A percentile compares a stretch with the other conserved stretches of the same genome.
Conservation (phyloP, 2,329 filamentous ascomycete genomes). For the Monosporascus sp. region DNA sequence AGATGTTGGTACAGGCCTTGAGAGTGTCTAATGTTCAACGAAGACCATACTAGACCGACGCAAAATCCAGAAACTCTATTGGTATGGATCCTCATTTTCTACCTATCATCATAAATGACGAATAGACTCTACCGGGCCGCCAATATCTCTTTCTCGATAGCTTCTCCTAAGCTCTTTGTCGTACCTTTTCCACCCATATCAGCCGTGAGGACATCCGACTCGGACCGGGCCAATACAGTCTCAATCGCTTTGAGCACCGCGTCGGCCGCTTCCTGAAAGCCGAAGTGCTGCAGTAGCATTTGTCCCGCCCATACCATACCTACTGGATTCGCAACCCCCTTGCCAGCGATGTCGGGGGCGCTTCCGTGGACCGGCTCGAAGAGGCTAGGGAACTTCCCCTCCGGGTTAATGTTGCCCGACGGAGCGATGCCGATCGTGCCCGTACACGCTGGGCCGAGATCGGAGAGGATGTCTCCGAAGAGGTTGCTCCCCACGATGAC, state of each 20-base stretch:
- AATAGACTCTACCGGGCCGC: background rate
- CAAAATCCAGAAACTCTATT: no score
- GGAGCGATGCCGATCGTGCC: slow-evolving; percentile 64
- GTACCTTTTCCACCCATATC: slow-evolving; percentile 55
- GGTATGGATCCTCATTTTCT: no score
- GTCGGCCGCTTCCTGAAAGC: slow-evolving; percentile 51
- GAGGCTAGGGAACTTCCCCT: slow-evolving; percentile 53
- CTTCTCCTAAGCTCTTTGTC: slow-evolving; percentile 55
- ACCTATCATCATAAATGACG: no score
- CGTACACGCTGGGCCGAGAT: slow-evolving; percentile 58
- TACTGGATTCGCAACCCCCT: slow-evolving; percentile 58
- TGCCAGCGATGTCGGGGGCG: slow-evolving; percentile 60
- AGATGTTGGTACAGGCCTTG: no score
- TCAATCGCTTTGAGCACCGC: slow-evolving; percentile 26
- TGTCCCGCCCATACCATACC: slow-evolving; percentile 66
- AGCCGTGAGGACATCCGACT: slow-evolving; percentile 47
- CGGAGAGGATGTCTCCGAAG: slow-evolving; percentile 57
- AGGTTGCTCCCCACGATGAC: slow-evolving; percentile 59
- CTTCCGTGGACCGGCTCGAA: slow-evolving; percentile 62
- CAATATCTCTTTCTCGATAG: slow-evolving; percentile 30
- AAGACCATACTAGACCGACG: no score
- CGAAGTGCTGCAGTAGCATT: slow-evolving; percentile 63
- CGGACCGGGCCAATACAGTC: slow-evolving; percentile 32
- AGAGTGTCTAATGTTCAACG: no score
- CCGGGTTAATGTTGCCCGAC: slow-evolving; percentile 58